Conservation (phyloP, 2,329 filamentous ascomycete species). For the Rachicladosporium sp. region DNA sequence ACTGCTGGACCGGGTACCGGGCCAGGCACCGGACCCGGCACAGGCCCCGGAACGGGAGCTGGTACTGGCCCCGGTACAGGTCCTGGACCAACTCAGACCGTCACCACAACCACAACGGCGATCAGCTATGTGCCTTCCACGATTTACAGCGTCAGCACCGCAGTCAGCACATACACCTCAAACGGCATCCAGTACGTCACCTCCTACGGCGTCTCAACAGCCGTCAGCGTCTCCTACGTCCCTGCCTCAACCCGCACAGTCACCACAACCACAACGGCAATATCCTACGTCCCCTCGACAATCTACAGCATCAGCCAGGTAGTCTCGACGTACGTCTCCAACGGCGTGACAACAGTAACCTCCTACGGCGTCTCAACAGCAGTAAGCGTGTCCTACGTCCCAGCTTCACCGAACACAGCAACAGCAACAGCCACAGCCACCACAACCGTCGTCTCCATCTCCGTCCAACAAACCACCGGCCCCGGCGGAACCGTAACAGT, state of each 20-base stretch:
- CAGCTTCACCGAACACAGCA: constrained; percentile 3
- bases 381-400: constrained; percentile 7
- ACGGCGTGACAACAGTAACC: constrained; percentile 15
- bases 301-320: constrained; percentile 1
- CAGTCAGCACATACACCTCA: constrained; percentile 14
- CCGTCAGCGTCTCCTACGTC: constrained; percentile 12
- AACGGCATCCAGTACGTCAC: constrained; percentile 14
- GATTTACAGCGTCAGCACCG: constrained; percentile 14
- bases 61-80: constrained; percentile 13
- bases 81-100: constrained; percentile 5
- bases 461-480: constrained; percentile 6
- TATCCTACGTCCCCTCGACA: constrained; percentile 6
- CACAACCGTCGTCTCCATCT: constrained; percentile 9
- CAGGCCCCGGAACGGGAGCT: constrained; percentile 8
- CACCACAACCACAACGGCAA: constrained; percentile 13
- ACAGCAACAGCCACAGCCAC: constrained; percentile 9
- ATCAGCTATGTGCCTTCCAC: constrained; percentile 12
- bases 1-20: constrained; percentile 5
- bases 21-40: constrained; percentile 8
- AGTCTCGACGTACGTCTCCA: constrained; percentile 10
- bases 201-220: constrained; percentile 18
- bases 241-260: constrained; percentile 14
- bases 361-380: constrained; percentile 18
- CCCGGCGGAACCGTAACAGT: constrained; percentile 9
- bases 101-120: constrained; percentile 2